These are phyloP conservation scores for Rhodamnia argentea DNA, from an alignment of 345 rosid species.

Conservation along the genomic window DNA sequence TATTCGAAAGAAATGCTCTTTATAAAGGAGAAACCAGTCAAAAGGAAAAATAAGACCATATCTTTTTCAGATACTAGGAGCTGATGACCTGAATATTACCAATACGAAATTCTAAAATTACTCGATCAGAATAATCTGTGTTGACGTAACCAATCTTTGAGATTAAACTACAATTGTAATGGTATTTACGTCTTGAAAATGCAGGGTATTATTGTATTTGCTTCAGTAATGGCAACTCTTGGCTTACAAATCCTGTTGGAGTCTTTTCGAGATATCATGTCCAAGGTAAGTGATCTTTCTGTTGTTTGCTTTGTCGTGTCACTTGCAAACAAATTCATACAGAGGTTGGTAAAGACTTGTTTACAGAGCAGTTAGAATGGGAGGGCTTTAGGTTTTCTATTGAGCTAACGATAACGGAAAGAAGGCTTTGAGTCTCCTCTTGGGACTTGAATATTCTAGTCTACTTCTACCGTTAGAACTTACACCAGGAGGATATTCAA, in stretches of 20 bases:
- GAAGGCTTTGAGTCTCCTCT: not conserved
- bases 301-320: not conserved
- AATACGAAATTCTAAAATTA: not conserved
- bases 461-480: not conserved
- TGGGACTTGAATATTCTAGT: not conserved
- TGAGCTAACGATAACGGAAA: not conserved
- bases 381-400: not conserved
- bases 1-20: too few species aligned
- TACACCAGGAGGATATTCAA: not conserved
- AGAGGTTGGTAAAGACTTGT: not conserved
- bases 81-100: not conserved
- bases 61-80: not conserved
- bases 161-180: not conserved
- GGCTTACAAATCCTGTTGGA: constrained; percentile 28
- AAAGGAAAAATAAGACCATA: not conserved
- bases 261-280: constrained; percentile 16
- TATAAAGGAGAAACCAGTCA: not conserved
- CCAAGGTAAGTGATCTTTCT: constrained; percentile 7
- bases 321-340: not conserved
- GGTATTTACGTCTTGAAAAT: not conserved
- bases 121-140: not conserved
- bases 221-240: constrained; percentile 29
- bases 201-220: constrained; percentile 28
- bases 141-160: not conserved
- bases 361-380: not conserved